These are phyloP conservation scores for Gastrolobium bilobum DNA, from an alignment of 306 rosid genomes.

Conservation along the genomic window DNA sequence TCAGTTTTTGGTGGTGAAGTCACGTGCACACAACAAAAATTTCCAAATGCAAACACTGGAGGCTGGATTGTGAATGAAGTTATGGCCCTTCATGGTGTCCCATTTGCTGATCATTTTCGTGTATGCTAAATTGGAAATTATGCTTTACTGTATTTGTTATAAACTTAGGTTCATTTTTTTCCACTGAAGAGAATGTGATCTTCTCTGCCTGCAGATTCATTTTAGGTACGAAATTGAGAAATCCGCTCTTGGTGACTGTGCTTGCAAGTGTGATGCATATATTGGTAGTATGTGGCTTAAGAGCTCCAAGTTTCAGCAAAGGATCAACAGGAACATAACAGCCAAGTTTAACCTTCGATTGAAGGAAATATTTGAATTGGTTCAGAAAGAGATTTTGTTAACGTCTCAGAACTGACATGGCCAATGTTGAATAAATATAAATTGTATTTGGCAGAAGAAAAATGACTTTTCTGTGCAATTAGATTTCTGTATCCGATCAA, in stretches of 20 bases:
- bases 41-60: constrained; percentile 49
- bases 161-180: constrained; percentile 35
- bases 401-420: constrained; percentile 43
- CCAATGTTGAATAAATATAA: constrained; percentile 4
- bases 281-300: constrained; percentile 71
- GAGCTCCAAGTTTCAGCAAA: constrained; percentile 70
- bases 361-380: constrained; percentile 65
- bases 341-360: constrained; percentile 59
- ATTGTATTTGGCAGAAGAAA: constrained; percentile 3
- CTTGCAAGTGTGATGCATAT: constrained; percentile 71
- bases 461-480: neutral
- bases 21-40: constrained; percentile 72
- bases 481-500: constrained; percentile 1
- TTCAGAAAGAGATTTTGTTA: constrained; percentile 68
- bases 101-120: constrained; percentile 69
- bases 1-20: constrained; percentile 75
- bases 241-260: constrained; percentile 56
- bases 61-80: constrained; percentile 80
- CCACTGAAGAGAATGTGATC: neutral
- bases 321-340: constrained; percentile 67
- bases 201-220: constrained; percentile 62
- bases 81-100: constrained; percentile 76
- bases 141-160: neutral
- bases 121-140: constrained; percentile 58
- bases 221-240: constrained; percentile 72